phyloP scores from a whole-genome alignment of 495 filamentous ascomycete genomes.

The Neurospora sp. region DNA sequence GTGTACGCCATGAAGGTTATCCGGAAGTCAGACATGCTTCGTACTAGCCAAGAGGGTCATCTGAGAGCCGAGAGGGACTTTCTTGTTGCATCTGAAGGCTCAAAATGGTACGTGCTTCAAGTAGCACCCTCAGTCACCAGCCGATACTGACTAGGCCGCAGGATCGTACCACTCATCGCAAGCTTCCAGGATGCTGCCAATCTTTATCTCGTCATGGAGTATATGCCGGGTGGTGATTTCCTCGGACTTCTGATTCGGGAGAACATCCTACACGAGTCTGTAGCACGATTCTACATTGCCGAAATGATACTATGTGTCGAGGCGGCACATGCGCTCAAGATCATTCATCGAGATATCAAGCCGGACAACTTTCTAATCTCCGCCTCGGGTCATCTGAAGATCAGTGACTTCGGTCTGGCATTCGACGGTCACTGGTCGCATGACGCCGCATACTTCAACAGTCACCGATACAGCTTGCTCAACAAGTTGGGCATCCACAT shows the following conservation, averaged over 20 bases:
- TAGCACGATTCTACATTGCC: conserved; percentile 76
- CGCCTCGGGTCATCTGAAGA: conserved; percentile 80
- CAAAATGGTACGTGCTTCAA: conserved; percentile 50
- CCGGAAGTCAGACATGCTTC: conserved; percentile 81
- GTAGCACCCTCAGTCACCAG: neutral
- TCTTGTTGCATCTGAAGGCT: conserved; percentile 72
- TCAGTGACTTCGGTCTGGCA: conserved; percentile 88
- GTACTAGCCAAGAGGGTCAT: conserved; percentile 84
- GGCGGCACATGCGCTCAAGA: conserved; percentile 74
- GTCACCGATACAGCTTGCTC: conserved; percentile 68
- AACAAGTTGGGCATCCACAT: conserved; percentile 64
- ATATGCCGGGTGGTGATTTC: conserved; percentile 94
- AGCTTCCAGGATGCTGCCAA: conserved; percentile 80
- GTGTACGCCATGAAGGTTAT: conserved; percentile 97
- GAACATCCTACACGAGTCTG: conserved; percentile 64
- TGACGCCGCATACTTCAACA: conserved; percentile 73
- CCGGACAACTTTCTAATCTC: conserved; percentile 94
- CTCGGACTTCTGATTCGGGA: conserved; percentile 75
- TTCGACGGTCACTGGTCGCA: conserved; percentile 95
- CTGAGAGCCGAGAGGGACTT: conserved; percentile 87
- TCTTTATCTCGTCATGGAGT: conserved; percentile 93
- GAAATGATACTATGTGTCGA: conserved; percentile 96
- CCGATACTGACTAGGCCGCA: conserved; percentile 7
- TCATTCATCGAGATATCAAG: conserved; percentile 93
- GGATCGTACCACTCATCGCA: conserved; percentile 74